Conservation (phyloP, 2,329 filamentous ascomycete genomes). For the Scedosporium minutisporum region DNA sequence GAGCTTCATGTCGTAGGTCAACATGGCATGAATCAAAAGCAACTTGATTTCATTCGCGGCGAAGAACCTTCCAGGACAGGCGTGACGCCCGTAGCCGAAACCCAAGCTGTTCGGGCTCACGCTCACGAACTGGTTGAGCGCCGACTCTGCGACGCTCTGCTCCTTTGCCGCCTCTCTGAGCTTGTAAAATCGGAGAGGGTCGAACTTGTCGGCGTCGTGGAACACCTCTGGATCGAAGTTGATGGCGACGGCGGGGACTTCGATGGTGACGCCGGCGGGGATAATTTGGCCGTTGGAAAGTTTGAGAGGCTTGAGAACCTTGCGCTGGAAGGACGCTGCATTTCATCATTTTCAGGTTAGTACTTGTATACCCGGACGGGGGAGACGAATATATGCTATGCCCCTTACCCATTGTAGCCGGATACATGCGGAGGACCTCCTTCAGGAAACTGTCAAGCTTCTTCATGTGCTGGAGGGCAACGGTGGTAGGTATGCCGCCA, state of each 20-base stretch:
- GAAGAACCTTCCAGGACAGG: slow-evolving; percentile 35
- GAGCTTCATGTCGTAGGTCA: slow-evolving; percentile 28
- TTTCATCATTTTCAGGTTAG: neutral
- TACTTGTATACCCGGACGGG: neutral
- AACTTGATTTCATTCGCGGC: slow-evolving; percentile 35
- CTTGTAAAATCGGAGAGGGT: slow-evolving; percentile 20
- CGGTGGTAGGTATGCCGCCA: slow-evolving; percentile 21
- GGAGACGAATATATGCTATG: neutral
- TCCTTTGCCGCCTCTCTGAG: slow-evolving; percentile 21
- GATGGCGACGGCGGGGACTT: slow-evolving; percentile 18
- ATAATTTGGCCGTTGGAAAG: slow-evolving; percentile 19
- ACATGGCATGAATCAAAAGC: slow-evolving; percentile 28
- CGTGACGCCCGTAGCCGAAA: slow-evolving; percentile 29
- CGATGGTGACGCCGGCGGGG: slow-evolving; percentile 31
- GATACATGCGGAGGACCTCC: slow-evolving; percentile 23
- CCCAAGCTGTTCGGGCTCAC: slow-evolving; percentile 25
- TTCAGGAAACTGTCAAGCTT: slow-evolving; percentile 31
- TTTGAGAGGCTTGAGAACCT: neutral
- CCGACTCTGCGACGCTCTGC: slow-evolving; percentile 12
- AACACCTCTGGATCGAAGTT: slow-evolving; percentile 1
- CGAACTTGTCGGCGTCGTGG: slow-evolving; percentile 4
- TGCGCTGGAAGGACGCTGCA: neutral
- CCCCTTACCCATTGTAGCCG: slow-evolving; percentile 10
- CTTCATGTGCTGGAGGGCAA: slow-evolving; percentile 26
- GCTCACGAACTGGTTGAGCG: slow-evolving; percentile 30